A percentile compares a stretch with the other conserved stretches of the same genome.
phyloP scores from a whole-genome alignment of 164 flowering plant species.

The Dillenia suffruticosa region DNA sequence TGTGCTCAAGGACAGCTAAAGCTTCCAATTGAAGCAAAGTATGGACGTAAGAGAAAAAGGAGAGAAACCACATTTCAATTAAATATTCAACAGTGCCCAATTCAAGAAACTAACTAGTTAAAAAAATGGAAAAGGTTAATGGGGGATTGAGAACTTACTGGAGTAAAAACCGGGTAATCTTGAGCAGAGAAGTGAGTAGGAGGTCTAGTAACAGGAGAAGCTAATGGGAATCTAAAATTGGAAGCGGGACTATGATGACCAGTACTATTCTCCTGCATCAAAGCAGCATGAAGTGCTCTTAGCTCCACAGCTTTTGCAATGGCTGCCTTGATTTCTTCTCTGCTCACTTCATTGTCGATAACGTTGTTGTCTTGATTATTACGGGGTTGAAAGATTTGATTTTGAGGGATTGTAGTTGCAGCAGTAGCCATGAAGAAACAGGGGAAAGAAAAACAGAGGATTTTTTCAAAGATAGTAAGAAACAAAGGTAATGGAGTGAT shows the following conservation, averaged over 20 bases:
- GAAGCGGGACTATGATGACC: slow-evolving; percentile 17
- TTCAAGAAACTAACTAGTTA: neutral
- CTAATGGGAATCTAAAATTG: slow-evolving; percentile 28
- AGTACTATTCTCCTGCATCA: slow-evolving; percentile 57
- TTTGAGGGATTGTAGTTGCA: slow-evolving; percentile 4
- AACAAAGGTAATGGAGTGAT: slow-evolving; percentile 8
- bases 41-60: too few relatives aligned
- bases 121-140: neutral
- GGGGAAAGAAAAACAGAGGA: slow-evolving; percentile 3
- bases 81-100: neutral
- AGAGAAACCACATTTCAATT: slow-evolving; percentile 1
- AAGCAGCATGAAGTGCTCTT: slow-evolving; percentile 89
- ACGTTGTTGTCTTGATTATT: slow-evolving; percentile 2
- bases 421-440: slow-evolving; percentile 37
- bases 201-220: slow-evolving; percentile 42
- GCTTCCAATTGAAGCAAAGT: neutral
- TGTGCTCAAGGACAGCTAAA: neutral
- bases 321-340: slow-evolving; percentile 71
- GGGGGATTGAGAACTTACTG: slow-evolving; percentile 46
- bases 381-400: slow-evolving; percentile 20
- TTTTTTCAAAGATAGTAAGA: slow-evolving; percentile 5
- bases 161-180: slow-evolving; percentile 97
- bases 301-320: slow-evolving; percentile 90
- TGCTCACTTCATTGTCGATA: slow-evolving; percentile 35
- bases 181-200: slow-evolving; percentile 68